These are phyloP conservation scores for Clavispora carvajalis DNA, from an alignment of 805 yeast species.

Conservation along the genomic window DNA sequence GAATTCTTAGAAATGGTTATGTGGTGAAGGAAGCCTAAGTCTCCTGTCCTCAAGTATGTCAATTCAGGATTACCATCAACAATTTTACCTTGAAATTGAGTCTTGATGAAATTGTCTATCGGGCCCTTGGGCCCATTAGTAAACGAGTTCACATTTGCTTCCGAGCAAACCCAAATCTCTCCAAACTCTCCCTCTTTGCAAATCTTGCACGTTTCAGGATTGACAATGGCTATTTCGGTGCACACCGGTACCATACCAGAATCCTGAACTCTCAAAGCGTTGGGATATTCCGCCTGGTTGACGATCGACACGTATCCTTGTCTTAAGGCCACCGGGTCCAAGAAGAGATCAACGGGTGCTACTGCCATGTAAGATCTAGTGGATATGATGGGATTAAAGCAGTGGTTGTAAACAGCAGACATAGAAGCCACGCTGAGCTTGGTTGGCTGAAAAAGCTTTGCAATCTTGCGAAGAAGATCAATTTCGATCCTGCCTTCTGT, in stretches of 20 bases:
- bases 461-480: slow-evolving; percentile 50
- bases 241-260: slow-evolving; percentile 95
- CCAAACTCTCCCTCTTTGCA: slow-evolving; percentile 92
- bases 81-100: slow-evolving; percentile 60
- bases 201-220: slow-evolving; percentile 78
- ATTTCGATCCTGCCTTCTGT: slow-evolving; percentile 71
- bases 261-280: slow-evolving; percentile 78
- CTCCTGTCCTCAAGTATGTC: slow-evolving; percentile 83
- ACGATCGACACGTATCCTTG: slow-evolving; percentile 82
- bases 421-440: slow-evolving; percentile 64
- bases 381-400: slow-evolving; percentile 75
- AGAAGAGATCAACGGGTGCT: slow-evolving; percentile 80
- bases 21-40: slow-evolving; percentile 85
- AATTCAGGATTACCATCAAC: slow-evolving; percentile 58
- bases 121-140: slow-evolving; percentile 49
- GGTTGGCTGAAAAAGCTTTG: slow-evolving; percentile 58
- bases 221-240: slow-evolving; percentile 89
- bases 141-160: slow-evolving; percentile 66
- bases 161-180: slow-evolving; percentile 94
- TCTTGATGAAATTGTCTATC: slow-evolving; percentile 43
- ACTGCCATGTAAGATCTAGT: slow-evolving; percentile 83
- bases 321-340: slow-evolving; percentile 85
- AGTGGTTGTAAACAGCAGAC: slow-evolving; percentile 73
- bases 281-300: slow-evolving; percentile 63
- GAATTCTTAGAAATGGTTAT: slow-evolving; percentile 45